These are phyloP conservation scores for Xylaria sp. DNA, from an alignment of 2,329 filamentous ascomycete genomes.

Conservation along the genomic window DNA sequence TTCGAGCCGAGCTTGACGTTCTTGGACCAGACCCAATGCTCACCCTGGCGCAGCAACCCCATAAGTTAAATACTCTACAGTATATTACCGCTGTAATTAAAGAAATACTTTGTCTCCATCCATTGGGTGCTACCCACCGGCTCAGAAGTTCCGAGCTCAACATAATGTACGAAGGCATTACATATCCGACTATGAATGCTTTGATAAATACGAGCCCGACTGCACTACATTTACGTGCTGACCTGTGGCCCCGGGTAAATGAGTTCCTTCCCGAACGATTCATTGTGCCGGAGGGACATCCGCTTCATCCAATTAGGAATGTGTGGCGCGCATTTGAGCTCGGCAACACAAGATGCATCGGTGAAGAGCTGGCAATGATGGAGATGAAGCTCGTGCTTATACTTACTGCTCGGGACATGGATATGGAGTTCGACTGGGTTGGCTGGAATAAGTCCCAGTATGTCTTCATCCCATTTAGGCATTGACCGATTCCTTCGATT, in stretches of 20 bases:
- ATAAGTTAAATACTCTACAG: slow-evolving; percentile 60
- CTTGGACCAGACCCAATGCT: too few relatives aligned
- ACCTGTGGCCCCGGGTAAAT: slow-evolving; percentile 51
- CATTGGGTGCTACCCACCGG: background rate
- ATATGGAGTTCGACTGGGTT: too few relatives aligned
- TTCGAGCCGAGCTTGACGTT: too few relatives aligned
- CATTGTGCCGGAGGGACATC: slow-evolving; percentile 42
- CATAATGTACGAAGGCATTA: background rate
- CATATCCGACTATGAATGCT: slow-evolving; percentile 4
- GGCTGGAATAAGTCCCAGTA: too few relatives aligned
- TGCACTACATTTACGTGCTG: slow-evolving; percentile 14
- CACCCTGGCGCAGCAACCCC: slow-evolving; percentile 48
- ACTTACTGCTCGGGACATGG: too few relatives aligned
- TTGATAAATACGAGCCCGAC: slow-evolving; percentile 13
- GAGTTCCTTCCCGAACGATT: slow-evolving; percentile 56
- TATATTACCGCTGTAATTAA: slow-evolving; percentile 66
- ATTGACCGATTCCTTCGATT: too few relatives aligned
- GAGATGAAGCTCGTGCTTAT: slow-evolving; percentile 34
- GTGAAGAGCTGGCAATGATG: slow-evolving; percentile 46
- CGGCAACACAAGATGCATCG: slow-evolving; percentile 48
- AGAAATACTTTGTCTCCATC: slow-evolving; percentile 56
- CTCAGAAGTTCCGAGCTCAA: slow-evolving; percentile 13
- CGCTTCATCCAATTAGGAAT: slow-evolving; percentile 40
- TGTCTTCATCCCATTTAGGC: too few relatives aligned
- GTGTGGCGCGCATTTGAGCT: slow-evolving; percentile 51